Evolutionary conservation across 1,284 basidiomycete species (phyloP).

Genomic region (Leccinum discolor): DNA sequence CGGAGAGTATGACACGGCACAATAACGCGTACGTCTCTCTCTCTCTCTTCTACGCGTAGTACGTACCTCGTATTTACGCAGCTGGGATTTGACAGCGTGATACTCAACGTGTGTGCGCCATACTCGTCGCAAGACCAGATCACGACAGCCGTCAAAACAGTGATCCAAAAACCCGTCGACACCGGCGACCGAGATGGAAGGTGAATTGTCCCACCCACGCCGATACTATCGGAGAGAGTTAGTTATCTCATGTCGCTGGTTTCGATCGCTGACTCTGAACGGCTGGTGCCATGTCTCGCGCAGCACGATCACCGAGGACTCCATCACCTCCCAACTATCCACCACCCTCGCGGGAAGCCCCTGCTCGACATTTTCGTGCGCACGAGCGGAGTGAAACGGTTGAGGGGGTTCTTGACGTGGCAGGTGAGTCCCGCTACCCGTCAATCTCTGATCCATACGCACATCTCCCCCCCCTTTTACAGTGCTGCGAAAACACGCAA

Average conservation of each 20-base stretch:
- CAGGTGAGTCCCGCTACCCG: slow-evolving; percentile 60
- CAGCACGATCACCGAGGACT: slow-evolving; percentile 64
- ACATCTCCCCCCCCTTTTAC: slow-evolving; percentile 3
- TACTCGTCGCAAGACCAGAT: slow-evolving; percentile 96
- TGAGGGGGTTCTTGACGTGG: slow-evolving; percentile 96
- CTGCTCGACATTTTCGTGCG: slow-evolving; percentile 91
- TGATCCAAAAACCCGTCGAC: slow-evolving; percentile 51
- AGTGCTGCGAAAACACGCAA: slow-evolving; percentile 83
- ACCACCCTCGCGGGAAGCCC: slow-evolving; percentile 70
- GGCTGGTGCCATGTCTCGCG: not conserved
- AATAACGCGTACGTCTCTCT: slow-evolving; percentile 55
- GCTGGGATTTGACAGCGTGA: slow-evolving; percentile 55
- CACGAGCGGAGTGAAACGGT: slow-evolving; percentile 88
- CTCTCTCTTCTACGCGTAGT: not conserved
- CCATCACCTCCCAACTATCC: slow-evolving; percentile 68
- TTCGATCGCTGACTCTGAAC: not conserved
- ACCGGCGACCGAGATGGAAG: slow-evolving; percentile 35
- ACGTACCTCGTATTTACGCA: not conserved
- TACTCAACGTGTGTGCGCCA: slow-evolving; percentile 94
- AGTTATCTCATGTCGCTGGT: not conserved
- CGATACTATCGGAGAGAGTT: not conserved
- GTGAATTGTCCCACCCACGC: slow-evolving; percentile 17
- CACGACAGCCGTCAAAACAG: slow-evolving; percentile 67
- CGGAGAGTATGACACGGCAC: slow-evolving; percentile 78
- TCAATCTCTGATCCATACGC: slow-evolving; percentile 32